A percentile compares a stretch with the other conserved stretches of the same genome.
Conservation (phyloP, 2,329 filamentous ascomycete species). For the Chrysoporthe deuterocubensis region DNA sequence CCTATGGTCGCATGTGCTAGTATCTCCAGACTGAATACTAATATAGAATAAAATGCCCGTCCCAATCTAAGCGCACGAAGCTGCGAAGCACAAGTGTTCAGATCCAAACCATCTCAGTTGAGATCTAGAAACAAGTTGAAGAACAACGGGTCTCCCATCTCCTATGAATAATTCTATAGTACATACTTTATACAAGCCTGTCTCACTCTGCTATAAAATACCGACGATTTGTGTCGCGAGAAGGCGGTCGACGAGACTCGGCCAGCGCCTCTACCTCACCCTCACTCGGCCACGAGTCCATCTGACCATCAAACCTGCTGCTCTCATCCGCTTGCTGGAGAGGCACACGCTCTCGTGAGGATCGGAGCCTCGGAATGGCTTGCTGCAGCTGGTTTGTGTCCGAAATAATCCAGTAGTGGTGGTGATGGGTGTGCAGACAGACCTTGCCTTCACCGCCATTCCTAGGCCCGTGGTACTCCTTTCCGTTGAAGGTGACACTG, state of each 20-base stretch:
- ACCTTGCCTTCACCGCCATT: slow-evolving; percentile 30
- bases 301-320: slow-evolving; percentile 5
- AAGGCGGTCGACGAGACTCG: slow-evolving; percentile 33
- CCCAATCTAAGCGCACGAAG: too few relatives aligned
- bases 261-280: slow-evolving; percentile 36
- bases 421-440: slow-evolving; percentile 63
- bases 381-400: slow-evolving; percentile 18
- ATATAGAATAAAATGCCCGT: neutral
- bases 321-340: slow-evolving; percentile 15
- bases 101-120: too few relatives aligned
- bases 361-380: slow-evolving; percentile 15
- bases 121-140: neutral
- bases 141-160: neutral
- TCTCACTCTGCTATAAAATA: slow-evolving; percentile 28
- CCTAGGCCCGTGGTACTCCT: slow-evolving; percentile 1
- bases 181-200: neutral
- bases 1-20: neutral
- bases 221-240: slow-evolving; percentile 31
- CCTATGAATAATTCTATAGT: neutral
- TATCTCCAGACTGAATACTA: too few relatives aligned
- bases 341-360: slow-evolving; percentile 18
- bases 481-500: neutral
- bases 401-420: slow-evolving; percentile 58
- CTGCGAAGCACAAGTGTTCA: too few relatives aligned
- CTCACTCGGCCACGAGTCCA: slow-evolving; percentile 21